These are phyloP conservation scores for Phalaenopsis aphrodite DNA, from an alignment of 106 monocot genomes.

Conservation along the genomic window DNA sequence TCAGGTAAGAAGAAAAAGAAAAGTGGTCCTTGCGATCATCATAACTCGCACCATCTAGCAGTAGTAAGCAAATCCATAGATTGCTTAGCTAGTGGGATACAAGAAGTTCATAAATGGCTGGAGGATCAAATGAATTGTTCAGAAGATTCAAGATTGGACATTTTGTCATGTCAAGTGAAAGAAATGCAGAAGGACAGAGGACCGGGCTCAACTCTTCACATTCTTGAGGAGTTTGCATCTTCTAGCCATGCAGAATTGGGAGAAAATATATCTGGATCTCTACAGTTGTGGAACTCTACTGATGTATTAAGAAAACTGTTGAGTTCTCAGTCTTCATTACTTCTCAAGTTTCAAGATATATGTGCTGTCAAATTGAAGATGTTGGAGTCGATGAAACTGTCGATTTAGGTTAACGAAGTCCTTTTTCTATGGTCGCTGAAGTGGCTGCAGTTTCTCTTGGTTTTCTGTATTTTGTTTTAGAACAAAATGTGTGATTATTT, in stretches of 20 bases:
- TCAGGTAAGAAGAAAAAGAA: constrained; percentile 87
- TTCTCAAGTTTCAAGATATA: constrained; percentile 38
- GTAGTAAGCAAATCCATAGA: constrained; percentile 34
- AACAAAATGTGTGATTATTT: background rate
- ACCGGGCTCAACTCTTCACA: constrained; percentile 24
- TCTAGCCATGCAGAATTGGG: constrained; percentile 34
- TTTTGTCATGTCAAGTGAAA: constrained; percentile 30
- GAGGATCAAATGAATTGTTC: constrained; percentile 29
- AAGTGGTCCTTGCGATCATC: constrained; percentile 15
- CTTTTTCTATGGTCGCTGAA: background rate
- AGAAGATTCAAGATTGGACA: constrained; percentile 56
- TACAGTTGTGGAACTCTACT: constrained; percentile 56
- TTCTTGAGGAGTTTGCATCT: constrained; percentile 38
- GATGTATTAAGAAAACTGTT: constrained; percentile 42
- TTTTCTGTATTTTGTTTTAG: background rate
- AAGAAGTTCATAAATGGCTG: constrained; percentile 36
- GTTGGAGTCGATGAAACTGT: constrained; percentile 41
- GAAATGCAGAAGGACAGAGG: constrained; percentile 8
- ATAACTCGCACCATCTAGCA: constrained; percentile 16
- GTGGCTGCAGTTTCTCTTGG: background rate
- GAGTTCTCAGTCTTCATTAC: constrained; percentile 23
- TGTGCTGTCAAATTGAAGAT: constrained; percentile 60
- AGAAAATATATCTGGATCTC: constrained; percentile 41
- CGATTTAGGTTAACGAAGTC: constrained; percentile 9
- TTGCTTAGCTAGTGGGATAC: constrained; percentile 30